phyloP scores from a whole-genome alignment of 2,329 filamentous ascomycete species.

The Scortechinia acanthostroma region DNA sequence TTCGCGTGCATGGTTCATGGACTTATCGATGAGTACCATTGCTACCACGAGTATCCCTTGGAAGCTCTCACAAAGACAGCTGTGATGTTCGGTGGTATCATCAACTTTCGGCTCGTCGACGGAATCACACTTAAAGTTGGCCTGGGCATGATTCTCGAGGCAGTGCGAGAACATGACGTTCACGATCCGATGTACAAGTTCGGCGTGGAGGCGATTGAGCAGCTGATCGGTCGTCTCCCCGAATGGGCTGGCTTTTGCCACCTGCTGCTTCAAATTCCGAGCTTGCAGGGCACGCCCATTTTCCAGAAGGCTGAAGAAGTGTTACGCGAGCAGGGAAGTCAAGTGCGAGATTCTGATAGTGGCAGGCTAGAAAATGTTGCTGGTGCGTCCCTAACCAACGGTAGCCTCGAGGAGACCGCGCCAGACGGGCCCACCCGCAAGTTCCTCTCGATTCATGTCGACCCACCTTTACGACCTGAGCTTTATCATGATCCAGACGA shows the following conservation, averaged over 20 bases:
- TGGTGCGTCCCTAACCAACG: constrained; percentile 58
- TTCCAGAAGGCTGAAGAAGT: constrained; percentile 78
- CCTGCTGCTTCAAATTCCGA: constrained; percentile 74
- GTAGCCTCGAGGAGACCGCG: constrained; percentile 56
- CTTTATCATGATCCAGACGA: constrained; percentile 77
- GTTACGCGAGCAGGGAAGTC: constrained; percentile 60
- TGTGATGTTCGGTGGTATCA: constrained; percentile 91
- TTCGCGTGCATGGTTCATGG: constrained; percentile 99
- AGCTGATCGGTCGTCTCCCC: constrained; percentile 72
- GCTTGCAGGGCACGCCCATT: constrained; percentile 77
- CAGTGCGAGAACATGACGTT: constrained; percentile 75
- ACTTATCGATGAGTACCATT: constrained; percentile 91
- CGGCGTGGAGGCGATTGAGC: constrained; percentile 86
- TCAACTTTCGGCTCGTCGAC: constrained; percentile 85
- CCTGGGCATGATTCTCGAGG: constrained; percentile 96
- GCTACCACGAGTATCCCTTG: constrained; percentile 92
- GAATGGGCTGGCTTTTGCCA: constrained; percentile 97
- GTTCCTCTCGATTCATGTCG: constrained; percentile 74
- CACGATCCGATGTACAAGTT: constrained; percentile 97
- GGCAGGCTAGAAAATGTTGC: constrained; percentile 13
- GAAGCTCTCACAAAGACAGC: constrained; percentile 92
- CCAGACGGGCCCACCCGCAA: constrained; percentile 58
- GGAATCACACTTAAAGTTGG: constrained; percentile 86
- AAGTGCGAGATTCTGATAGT: constrained; percentile 19
- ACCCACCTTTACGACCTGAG: constrained; percentile 54